These are phyloP conservation scores for Lithocarpus polystachyus DNA, from an alignment of 306 rosid genomes.

Conservation along the genomic window DNA sequence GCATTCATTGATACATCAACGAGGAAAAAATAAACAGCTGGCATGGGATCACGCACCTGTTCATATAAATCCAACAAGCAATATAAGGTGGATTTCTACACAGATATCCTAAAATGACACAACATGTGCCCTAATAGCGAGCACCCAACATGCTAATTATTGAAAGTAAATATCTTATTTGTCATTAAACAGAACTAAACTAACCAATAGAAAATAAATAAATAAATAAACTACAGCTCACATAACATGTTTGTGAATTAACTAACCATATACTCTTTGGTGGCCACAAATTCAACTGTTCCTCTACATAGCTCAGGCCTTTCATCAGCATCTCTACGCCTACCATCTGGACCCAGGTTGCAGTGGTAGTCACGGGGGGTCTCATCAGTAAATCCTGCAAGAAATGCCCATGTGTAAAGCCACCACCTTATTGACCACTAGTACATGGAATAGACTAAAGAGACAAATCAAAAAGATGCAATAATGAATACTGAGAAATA, in stretches of 20 bases:
- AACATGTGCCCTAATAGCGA: background rate
- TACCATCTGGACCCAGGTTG: constrained; percentile 98
- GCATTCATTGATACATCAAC: constrained; percentile 97
- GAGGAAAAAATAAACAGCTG: constrained; percentile 92
- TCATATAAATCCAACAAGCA: background rate
- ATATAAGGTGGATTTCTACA: background rate
- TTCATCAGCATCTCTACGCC: constrained; percentile 97
- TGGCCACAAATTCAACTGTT: constrained; percentile 95
- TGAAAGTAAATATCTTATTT: background rate
- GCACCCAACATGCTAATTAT: background rate
- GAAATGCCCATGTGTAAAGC: constrained; percentile 6
- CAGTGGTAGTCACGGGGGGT: constrained; percentile 99
- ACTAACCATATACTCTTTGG: constrained; percentile 94
- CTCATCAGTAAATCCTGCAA: constrained; percentile 91
- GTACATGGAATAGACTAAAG: too few species aligned
- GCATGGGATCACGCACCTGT: constrained; percentile 93
- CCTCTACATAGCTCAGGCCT: constrained; percentile 95
- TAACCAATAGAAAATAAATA: background rate
- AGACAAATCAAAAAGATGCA: background rate
- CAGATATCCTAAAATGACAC: background rate
- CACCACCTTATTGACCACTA: background rate
- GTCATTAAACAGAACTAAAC: background rate
- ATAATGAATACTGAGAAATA: background rate
- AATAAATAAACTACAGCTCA: background rate
- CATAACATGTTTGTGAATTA: constrained; percentile 16